phyloP scores from a whole-genome alignment of 2,329 filamentous ascomycete genomes.

The Parastagonospora avenae region DNA sequence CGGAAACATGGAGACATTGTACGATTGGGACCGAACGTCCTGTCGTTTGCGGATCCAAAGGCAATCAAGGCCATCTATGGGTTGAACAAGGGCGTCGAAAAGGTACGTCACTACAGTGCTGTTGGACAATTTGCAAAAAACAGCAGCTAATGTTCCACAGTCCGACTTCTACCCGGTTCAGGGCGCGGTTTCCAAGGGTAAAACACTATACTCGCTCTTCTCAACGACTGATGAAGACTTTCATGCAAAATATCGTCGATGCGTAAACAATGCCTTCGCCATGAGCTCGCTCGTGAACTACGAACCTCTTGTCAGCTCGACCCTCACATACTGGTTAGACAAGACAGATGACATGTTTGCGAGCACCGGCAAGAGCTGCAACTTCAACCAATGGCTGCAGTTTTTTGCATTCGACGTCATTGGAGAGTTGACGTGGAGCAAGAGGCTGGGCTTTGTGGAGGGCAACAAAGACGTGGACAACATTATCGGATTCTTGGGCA shows the following conservation, averaged over 20 bases:
- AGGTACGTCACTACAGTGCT: slow-evolving; percentile 56
- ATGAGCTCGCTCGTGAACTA: slow-evolving; percentile 80
- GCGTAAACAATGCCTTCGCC: slow-evolving; percentile 76
- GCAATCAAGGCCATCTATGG: slow-evolving; percentile 80
- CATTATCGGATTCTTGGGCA: slow-evolving; percentile 68
- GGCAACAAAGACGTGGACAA: slow-evolving; percentile 76
- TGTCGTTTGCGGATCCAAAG: slow-evolving; percentile 75
- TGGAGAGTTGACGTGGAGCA: slow-evolving; percentile 76
- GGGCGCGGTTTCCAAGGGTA: slow-evolving; percentile 71
- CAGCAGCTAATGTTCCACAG: slow-evolving; percentile 48
- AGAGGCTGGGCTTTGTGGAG: slow-evolving; percentile 76
- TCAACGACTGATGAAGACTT: slow-evolving; percentile 76
- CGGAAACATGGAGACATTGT: slow-evolving; percentile 75
- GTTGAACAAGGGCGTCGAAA: slow-evolving; percentile 78
- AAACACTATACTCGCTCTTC: slow-evolving; percentile 73
- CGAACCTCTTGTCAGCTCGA: slow-evolving; percentile 79
- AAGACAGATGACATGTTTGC: slow-evolving; percentile 52
- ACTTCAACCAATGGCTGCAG: slow-evolving; percentile 75
- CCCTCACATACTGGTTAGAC: slow-evolving; percentile 70
- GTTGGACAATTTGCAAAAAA: neutral
- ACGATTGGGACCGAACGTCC: slow-evolving; percentile 72
- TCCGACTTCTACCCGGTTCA: slow-evolving; percentile 83
- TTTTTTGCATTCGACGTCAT: slow-evolving; percentile 85
- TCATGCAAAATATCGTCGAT: slow-evolving; percentile 75
- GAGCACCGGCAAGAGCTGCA: slow-evolving; percentile 55